Evolutionary conservation across 1,284 basidiomycete species (phyloP).

Genomic region (Moesziomyces antarcticus): DNA sequence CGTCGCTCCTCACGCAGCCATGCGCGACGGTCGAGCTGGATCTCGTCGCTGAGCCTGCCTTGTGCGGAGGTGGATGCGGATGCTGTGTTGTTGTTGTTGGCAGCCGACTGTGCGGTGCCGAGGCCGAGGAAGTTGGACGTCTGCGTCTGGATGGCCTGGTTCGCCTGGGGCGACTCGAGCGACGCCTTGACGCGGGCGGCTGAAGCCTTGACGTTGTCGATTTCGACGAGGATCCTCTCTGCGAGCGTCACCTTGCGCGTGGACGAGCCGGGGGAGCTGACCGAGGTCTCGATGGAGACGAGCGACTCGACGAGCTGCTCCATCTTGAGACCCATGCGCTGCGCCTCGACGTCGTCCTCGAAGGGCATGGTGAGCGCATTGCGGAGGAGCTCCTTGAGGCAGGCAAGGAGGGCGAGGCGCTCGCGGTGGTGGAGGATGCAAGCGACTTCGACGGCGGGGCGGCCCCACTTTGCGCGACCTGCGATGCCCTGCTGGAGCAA

Average conservation of each 20-base stretch:
- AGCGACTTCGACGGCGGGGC: constrained; percentile 60
- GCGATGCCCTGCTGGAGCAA: constrained; percentile 63
- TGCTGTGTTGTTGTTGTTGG: constrained; percentile 7
- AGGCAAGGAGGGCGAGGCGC: constrained; percentile 59
- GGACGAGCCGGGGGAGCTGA: constrained; percentile 13
- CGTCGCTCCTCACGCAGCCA: constrained; percentile 60
- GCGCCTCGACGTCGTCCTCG: constrained; percentile 47
- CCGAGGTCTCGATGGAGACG: constrained; percentile 35
- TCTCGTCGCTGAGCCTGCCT: constrained; percentile 57
- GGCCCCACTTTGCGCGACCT: constrained; percentile 57
- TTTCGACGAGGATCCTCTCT: constrained; percentile 48
- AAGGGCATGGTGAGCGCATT: constrained; percentile 60
- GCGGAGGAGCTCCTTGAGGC: constrained; percentile 58
- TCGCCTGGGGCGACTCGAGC: constrained; percentile 37
- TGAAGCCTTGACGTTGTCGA: constrained; percentile 44
- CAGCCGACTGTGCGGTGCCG: constrained; percentile 27
- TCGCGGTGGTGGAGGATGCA: constrained; percentile 64
- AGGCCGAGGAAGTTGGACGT: constrained; percentile 45
- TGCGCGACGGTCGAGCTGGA: constrained; percentile 60
- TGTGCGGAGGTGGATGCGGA: constrained; percentile 16
- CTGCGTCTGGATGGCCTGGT: constrained; percentile 39
- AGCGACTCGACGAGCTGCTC: constrained; percentile 58
- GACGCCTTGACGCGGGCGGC: constrained; percentile 40
- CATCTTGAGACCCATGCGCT: constrained; percentile 58
- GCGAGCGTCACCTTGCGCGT: constrained; percentile 33